Evolutionary conservation across 1,284 basidiomycete genomes (phyloP).

Genomic region (Cerrena zonata): DNA sequence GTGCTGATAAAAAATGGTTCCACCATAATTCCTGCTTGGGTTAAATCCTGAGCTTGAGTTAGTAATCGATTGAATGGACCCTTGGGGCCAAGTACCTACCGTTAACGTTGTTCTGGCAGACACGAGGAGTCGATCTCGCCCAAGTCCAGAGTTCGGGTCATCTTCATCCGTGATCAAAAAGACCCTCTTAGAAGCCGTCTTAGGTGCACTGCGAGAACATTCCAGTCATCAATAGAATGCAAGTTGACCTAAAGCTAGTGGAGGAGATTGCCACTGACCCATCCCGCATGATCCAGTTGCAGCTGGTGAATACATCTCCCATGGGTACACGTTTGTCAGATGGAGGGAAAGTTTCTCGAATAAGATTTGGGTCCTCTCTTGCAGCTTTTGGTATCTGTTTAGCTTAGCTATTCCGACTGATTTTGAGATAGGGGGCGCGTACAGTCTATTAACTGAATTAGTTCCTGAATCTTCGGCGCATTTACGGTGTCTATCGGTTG

Average conservation of each 20-base stretch:
- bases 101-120: slow-evolving; percentile 67
- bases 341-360: slow-evolving; percentile 59
- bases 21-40: slow-evolving; percentile 74
- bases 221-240: neutral
- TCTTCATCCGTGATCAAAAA: slow-evolving; percentile 94
- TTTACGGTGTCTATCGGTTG: slow-evolving; percentile 74
- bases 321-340: slow-evolving; percentile 54
- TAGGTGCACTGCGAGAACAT: slow-evolving; percentile 56
- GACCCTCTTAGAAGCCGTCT: slow-evolving; percentile 82
- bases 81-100: slow-evolving; percentile 34
- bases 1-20: slow-evolving; percentile 91
- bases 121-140: slow-evolving; percentile 50
- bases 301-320: slow-evolving; percentile 82
- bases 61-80: slow-evolving; percentile 1
- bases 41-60: slow-evolving; percentile 58
- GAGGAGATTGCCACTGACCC: slow-evolving; percentile 58
- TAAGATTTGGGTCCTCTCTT: slow-evolving; percentile 48
- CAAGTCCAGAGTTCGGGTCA: slow-evolving; percentile 44
- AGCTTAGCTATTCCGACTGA: neutral
- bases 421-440: slow-evolving; percentile 15
- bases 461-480: slow-evolving; percentile 73
- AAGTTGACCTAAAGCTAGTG: too few relatives aligned
- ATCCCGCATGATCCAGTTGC: slow-evolving; percentile 82
- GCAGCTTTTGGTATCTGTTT: slow-evolving; percentile 36
- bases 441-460: slow-evolving; percentile 71